Base-by-base conservation (phyloP, 2,329 filamentous ascomycete species). In the Diaporthe amygdali region DNA sequence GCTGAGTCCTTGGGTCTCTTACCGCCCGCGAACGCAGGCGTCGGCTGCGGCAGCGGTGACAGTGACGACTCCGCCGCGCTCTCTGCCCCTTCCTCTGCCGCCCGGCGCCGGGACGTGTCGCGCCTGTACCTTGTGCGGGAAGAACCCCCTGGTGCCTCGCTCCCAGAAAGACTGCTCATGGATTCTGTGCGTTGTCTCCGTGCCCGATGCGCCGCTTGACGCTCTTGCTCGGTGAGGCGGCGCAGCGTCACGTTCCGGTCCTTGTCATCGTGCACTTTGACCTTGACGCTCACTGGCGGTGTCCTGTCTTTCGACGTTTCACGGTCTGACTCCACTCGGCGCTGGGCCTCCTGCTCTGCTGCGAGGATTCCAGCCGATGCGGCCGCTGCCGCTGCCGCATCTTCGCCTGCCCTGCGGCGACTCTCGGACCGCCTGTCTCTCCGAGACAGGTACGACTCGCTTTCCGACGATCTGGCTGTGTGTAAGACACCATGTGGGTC, bases 181-280 rank as follows among this genome's bases (percentile, higher is more conserved):
- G 88, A 89, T 71, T 87, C 86, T 52, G 81, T 83, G 64, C 88
- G 82, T 54, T 82, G 78, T 61, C 82, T 79, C 30, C 79, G 77
- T 12, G 81, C 79, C 54, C 83, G 82, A 15, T 82, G 78, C 5
- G 79, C 81, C 37, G 83, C 83, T 41, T 83, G 82, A 3, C 87
- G 84, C 77, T 92, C 90, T 73, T 90, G 87, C 32, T 91, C 89
- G 0, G 90, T 91, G 30, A 92, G 80, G 44, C 88, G 84, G 46
- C 90, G 86, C 51, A 92, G 81, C 17, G 90, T 92, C 70, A 92
- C 86, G 73, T 90, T 90, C 73, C 87, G 83, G 71, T 90, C 87
- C 39, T 84, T 85, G 75, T 92, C 89, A 74, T 90, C 87, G 74
- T 90, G 87, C 56, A 91, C 83, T 76, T 87, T 88, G 69, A 91